Percentiles rank a stretch among this genome's conserved stretches.
These are phyloP conservation scores for Auricularia cornea DNA, from an alignment of 768 basidiomycete species.

Conservation along the genomic window DNA sequence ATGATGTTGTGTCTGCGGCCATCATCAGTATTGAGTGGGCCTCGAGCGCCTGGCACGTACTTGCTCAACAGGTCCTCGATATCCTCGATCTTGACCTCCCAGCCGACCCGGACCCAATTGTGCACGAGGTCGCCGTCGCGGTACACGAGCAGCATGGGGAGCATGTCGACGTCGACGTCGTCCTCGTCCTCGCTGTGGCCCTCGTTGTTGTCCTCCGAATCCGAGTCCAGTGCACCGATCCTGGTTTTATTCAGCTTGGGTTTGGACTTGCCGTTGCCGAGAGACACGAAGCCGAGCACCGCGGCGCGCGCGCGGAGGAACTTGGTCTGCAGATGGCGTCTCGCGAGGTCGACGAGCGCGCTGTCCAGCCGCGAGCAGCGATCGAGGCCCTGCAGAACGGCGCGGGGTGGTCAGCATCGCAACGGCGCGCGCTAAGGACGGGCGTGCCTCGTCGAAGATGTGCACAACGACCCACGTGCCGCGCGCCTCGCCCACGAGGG, in stretches of 20 bases:
- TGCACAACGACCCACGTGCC: conserved; percentile 80
- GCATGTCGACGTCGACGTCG: conserved; percentile 66
- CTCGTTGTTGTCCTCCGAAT: conserved; percentile 26
- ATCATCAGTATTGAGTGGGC: no score
- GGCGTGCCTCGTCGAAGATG: conserved; percentile 76
- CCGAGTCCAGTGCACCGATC: conserved; percentile 27
- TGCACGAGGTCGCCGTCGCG: conserved; percentile 70
- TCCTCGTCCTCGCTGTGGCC: conserved; percentile 32
- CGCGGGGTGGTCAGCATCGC: no score
- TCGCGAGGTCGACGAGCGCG: conserved; percentile 56
- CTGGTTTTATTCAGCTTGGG: conserved; percentile 28
- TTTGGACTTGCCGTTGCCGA: conserved; percentile 13
- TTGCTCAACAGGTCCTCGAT: conserved; percentile 59
- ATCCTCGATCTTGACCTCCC: conserved; percentile 37
- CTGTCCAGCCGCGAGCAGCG: conserved; percentile 68
- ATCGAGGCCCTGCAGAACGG: conserved; percentile 53
- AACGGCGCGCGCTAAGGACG: no score
- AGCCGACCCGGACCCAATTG: conserved; percentile 83
- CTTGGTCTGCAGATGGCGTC: conserved; percentile 61
- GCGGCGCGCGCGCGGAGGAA: conserved; percentile 77
- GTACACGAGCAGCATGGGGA: conserved; percentile 73
- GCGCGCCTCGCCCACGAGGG: conserved; percentile 63
- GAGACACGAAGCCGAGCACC: conserved; percentile 59
- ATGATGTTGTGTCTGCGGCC: no score
- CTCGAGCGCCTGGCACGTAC: conserved; percentile 28